Evolutionary conservation across 352 stramenopile species (phyloP), one percentile per base, ranked within the genome.

Genomic region (Pythium phragmiticola): DNA sequence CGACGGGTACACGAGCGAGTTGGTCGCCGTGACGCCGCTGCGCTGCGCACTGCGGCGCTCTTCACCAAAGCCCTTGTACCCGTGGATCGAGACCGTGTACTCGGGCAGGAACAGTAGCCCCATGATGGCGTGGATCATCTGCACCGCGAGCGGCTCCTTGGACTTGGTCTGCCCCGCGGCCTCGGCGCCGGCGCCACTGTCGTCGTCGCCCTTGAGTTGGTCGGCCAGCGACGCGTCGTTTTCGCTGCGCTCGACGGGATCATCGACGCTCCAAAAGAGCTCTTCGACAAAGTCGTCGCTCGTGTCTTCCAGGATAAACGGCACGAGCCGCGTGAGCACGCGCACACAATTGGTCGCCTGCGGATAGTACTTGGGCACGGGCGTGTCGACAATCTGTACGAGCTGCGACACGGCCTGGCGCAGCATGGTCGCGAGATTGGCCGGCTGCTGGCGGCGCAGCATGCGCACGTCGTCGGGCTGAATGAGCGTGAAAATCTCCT

Each of bases 401-500:
- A 95, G 65, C 69, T 95, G 87, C 11, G 77, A 83, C 19, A 95
- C 84, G 5, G 85, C 84, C 60, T 94, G 83, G 23, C 73, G 73
- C 26, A 95, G 69, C 87, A 95, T 92, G 36, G 85, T 94, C 52
- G 81, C 84, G 53, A 95, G 62, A 66, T 95, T 95, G 39, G 70
- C 64, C 4, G 85, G 83, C 70, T 94, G 84, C 65, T 95, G 86
- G 58, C 88, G 84, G 3, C 84, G 84, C 57, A 95, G 68, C 84
- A 95, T 95, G 65, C 87, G 87, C 66, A 95, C 86, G 57, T 95
- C 87, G 36, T 95, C 87, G 5, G 85, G 84, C 68, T 95, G 87
- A 65, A 95, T 92, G 67, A 95, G 83, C 70, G 85, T 94, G 70
- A 94, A 94, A 72, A 95, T 93, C 66, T 95, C 87, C 61, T 95